Conservation (phyloP, 1,284 basidiomycete genomes). For the Rhizoctonia solani region DNA sequence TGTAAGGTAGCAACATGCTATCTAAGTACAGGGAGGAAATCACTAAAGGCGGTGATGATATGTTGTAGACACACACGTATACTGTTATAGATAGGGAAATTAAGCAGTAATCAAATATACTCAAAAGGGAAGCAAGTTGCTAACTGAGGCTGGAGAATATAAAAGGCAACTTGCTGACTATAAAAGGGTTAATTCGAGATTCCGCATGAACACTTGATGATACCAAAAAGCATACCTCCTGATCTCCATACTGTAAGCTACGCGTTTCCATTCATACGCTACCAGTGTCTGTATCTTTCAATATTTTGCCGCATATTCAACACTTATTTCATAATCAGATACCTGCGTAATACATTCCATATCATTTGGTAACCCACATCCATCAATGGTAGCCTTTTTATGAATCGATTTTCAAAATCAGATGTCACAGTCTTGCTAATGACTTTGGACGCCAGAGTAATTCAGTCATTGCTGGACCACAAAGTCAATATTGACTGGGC, state of each 20-base stretch:
- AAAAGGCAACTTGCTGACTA: neutral
- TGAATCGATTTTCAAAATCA: neutral
- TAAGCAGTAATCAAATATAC: too few relatives aligned
- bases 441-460: constrained; percentile 6
- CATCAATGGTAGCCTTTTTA: too few relatives aligned
- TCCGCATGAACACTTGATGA: neutral
- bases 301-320: neutral
- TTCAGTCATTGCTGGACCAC: constrained; percentile 10
- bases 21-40: too few relatives aligned
- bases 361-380: too few relatives aligned
- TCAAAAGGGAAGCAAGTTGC: too few relatives aligned
- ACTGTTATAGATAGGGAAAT: too few relatives aligned
- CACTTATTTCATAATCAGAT: neutral
- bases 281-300: constrained; percentile 3
- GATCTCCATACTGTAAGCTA: constrained; percentile 6
- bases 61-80: too few relatives aligned
- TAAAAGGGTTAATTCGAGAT: neutral
- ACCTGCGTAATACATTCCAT: too few relatives aligned
- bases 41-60: too few relatives aligned
- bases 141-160: too few relatives aligned
- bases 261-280: constrained; percentile 7
- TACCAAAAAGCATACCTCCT: neutral
- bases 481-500: neutral
- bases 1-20: too few relatives aligned
- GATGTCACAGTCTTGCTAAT: constrained; percentile 4